A percentile compares a stretch with the other conserved stretches of the same genome.
These are phyloP conservation scores for Aspergillus sclerotialis DNA, from an alignment of 2,329 filamentous ascomycete genomes.

Conservation along the genomic window DNA sequence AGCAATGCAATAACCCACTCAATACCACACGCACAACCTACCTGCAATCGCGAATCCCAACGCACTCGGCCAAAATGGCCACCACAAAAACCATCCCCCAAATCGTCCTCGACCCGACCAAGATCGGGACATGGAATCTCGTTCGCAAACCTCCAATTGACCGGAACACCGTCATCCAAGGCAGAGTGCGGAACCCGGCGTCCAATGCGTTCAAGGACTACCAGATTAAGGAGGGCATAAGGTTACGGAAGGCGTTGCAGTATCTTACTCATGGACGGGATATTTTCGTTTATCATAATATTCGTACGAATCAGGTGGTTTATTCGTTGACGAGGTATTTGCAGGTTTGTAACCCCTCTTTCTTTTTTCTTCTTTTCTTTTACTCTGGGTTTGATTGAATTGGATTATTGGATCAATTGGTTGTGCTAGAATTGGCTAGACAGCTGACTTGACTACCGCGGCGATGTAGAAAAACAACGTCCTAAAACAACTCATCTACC, in stretches of 20 bases:
- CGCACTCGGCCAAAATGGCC: constrained; percentile 30
- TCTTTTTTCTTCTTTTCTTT: neutral
- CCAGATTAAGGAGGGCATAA: constrained; percentile 28
- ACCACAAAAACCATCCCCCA: constrained; percentile 19
- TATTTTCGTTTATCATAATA: constrained; percentile 57
- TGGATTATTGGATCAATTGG: no score
- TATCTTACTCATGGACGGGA: constrained; percentile 48
- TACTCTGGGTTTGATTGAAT: no score
- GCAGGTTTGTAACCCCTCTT: constrained; percentile 39
- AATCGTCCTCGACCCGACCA: constrained; percentile 34
- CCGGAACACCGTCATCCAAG: constrained; percentile 33
- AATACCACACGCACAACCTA: no score
- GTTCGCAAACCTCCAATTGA: constrained; percentile 30
- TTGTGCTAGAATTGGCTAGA: no score
- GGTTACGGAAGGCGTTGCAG: constrained; percentile 40
- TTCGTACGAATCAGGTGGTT: constrained; percentile 57
- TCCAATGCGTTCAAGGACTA: constrained; percentile 39
- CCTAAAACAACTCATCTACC: constrained; percentile 53
- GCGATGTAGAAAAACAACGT: constrained; percentile 47
- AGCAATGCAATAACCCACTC: no score
- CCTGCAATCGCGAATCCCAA: no score
- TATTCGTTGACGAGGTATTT: constrained; percentile 54
- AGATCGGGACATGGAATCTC: constrained; percentile 30
- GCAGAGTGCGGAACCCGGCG: constrained; percentile 27
- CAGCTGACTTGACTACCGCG: no score